phyloP scores from a whole-genome alignment of 352 stramenopile genomes.

The Pythium sp. region DNA sequence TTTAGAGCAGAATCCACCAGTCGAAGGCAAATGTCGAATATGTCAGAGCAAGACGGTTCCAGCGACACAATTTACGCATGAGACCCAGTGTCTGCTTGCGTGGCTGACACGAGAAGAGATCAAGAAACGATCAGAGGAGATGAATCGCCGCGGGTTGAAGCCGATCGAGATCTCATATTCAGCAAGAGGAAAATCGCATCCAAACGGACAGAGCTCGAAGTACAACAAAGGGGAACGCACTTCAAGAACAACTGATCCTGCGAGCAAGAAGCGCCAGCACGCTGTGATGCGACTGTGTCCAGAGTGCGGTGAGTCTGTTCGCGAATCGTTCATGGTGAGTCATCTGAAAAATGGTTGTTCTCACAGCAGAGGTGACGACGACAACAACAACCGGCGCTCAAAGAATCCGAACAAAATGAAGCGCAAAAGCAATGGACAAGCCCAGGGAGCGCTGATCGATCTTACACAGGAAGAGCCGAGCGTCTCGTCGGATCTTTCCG shows the following conservation, averaged over 20 bases:
- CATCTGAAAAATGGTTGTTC: constrained; percentile 62
- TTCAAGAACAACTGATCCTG: constrained; percentile 2
- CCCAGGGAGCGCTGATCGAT: constrained; percentile 17
- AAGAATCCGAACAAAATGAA: constrained; percentile 43
- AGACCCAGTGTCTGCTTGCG: constrained; percentile 57
- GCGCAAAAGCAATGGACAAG: constrained; percentile 25
- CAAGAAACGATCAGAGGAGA: constrained; percentile 31
- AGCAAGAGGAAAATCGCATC: constrained; percentile 22
- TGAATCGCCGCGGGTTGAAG: constrained; percentile 34
- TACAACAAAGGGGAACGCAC: constrained; percentile 18
- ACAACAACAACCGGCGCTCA: constrained; percentile 21
- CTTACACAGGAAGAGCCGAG: constrained; percentile 25
- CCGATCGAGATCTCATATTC: constrained; percentile 42
- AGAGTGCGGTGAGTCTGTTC: constrained; percentile 60
- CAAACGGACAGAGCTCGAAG: constrained; percentile 17
- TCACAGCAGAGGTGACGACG: constrained; percentile 16
- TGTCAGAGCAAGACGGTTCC: constrained; percentile 48
- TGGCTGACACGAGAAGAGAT: constrained; percentile 54
- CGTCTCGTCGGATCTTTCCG: constrained; percentile 40
- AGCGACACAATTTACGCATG: constrained; percentile 42
- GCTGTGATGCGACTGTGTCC: constrained; percentile 46
- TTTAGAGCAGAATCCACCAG: constrained; percentile 22
- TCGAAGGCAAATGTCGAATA: constrained; percentile 52
- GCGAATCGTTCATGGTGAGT: constrained; percentile 63
- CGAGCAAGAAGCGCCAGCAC: constrained; percentile 43